phyloP scores from a whole-genome alignment of 257 asterid species.

The Solanum appendiculatum region DNA sequence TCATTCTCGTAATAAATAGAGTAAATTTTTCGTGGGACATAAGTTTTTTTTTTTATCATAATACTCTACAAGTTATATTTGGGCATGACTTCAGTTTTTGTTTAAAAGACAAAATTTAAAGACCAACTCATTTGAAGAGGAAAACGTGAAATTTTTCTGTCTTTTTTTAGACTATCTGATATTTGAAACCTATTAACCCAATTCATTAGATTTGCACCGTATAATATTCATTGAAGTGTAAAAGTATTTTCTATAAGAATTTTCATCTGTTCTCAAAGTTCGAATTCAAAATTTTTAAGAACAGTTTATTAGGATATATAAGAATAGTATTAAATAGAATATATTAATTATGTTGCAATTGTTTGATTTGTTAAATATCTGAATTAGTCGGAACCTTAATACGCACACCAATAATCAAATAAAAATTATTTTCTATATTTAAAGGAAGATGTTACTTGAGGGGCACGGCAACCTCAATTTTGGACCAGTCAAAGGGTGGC shows the following conservation, averaged over 20 bases:
- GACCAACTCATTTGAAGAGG: not conserved
- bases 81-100: not conserved
- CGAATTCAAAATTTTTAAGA: no score
- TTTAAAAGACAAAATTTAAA: not conserved
- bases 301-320: accelerated
- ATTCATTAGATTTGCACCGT: not conserved
- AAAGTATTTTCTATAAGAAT: not conserved
- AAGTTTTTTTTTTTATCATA: not conserved
- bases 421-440: not conserved
- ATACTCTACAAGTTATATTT: not conserved
- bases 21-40: not conserved
- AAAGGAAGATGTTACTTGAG: not conserved
- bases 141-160: not conserved
- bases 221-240: not conserved
- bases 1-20: not conserved
- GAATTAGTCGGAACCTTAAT: not conserved
- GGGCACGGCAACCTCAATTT: conserved; percentile 5
- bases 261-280: not conserved
- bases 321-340: not conserved
- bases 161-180: not conserved
- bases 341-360: no score
- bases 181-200: not conserved
- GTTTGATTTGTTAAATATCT: accelerated
- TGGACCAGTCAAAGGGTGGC: not conserved
- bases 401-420: not conserved